Evolutionary conservation across 2,329 filamentous ascomycete species (phyloP), one percentile per base, ranked within the genome.

Genomic region (Trichoderma harzianum): DNA sequence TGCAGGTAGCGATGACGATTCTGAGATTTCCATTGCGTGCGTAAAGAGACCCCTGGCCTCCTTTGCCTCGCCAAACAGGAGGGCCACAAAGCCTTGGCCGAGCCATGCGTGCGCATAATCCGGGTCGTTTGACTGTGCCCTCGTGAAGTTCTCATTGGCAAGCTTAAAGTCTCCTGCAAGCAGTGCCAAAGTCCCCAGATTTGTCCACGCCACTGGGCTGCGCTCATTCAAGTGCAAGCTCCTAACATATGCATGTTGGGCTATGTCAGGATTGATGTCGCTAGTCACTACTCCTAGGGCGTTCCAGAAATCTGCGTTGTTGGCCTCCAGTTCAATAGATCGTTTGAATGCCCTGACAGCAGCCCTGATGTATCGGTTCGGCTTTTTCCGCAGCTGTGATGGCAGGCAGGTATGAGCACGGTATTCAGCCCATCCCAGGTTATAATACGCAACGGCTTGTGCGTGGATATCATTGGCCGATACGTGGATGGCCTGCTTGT

Each of bases 281-380:
- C 93, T 95, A 2, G 96, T 98, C 30, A 93, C 94, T 4, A 98
- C 93, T 64, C 95, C 96, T 3, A 99, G 86, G 0, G 96, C 92
- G 78, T 98, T 98, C 96, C 96, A 99, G 80, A 98, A 98, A 76
- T 98, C 95, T 0, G 93, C 86, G 78, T 98, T 99, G 66, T 94
- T 93, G 7, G 95, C 93, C 81, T 99, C 97, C 1, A 98, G 86
- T 81, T 98, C 96, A 75, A 99, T 99, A 1, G 96, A 93, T 58
- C 93, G 88, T 83, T 99, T 99, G 87, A 99, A 98, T 77, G 93
- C 96, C 69, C 91, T 88, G 74, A 98, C 92, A 1, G 96, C 89
- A 7, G 94, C 91, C 79, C 92, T 95, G 61, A 96, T 85, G 75
- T 94, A 94, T 75, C 87, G 87, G 78, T 89, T 87, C 21, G 86